Percentiles rank a stretch among this genome's conserved stretches.
Evolutionary conservation across 2,329 filamentous ascomycete species (phyloP).

Genomic region (Meredithiella fracta): DNA sequence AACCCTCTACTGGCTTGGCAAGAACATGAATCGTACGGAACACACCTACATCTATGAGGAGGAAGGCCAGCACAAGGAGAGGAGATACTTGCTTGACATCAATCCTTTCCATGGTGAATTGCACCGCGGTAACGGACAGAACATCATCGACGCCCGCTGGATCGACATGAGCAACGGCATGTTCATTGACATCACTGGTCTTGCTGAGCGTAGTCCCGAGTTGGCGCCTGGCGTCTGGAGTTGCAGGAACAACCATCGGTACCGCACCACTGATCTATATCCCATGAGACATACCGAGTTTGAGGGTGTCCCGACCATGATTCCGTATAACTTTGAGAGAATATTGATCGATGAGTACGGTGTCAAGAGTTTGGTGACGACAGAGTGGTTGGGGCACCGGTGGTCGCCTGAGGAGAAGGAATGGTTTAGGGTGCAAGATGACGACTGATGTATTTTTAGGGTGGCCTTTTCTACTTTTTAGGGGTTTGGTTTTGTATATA

Average conservation of each 20-base stretch:
- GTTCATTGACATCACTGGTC: slow-evolving; percentile 69
- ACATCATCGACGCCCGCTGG: slow-evolving; percentile 74
- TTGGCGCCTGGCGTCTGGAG: slow-evolving; percentile 49
- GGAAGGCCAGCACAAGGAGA: slow-evolving; percentile 26
- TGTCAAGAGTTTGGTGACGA: slow-evolving; percentile 40
- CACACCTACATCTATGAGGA: slow-evolving; percentile 38
- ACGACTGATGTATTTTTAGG: background rate
- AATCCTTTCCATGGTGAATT: slow-evolving; percentile 53
- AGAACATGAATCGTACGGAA: slow-evolving; percentile 51
- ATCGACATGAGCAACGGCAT: slow-evolving; percentile 61
- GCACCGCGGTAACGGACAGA: slow-evolving; percentile 48
- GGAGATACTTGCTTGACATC: slow-evolving; percentile 55
- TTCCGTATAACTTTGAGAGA: slow-evolving; percentile 53
- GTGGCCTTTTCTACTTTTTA: background rate
- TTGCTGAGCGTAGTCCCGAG: slow-evolving; percentile 49
- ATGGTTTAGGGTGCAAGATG: slow-evolving; percentile 34
- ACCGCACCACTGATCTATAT: slow-evolving; percentile 54
- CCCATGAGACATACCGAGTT: slow-evolving; percentile 59
- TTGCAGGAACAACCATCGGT: slow-evolving; percentile 67
- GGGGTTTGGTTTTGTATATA: background rate
- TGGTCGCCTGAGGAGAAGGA: slow-evolving; percentile 42
- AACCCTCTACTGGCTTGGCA: slow-evolving; percentile 49
- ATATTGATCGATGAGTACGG: slow-evolving; percentile 51
- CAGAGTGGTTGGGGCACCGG: slow-evolving; percentile 45
- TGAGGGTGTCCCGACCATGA: slow-evolving; percentile 52